Conservation (phyloP, 208 protist species). For the Kentomonas sorsogonicus region DNA sequence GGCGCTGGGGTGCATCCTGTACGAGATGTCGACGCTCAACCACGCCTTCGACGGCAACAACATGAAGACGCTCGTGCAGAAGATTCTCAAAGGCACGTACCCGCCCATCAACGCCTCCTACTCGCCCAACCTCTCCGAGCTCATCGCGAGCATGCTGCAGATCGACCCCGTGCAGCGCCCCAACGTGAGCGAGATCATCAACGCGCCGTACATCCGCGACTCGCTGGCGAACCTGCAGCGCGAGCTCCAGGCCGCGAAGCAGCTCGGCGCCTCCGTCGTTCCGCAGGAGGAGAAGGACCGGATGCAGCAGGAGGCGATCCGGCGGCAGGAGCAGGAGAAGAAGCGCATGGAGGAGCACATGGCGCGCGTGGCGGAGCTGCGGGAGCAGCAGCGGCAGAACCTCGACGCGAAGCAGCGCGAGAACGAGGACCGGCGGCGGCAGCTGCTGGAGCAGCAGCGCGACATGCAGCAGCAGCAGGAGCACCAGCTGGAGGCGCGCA, state of each 20-base stretch:
- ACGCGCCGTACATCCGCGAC: slow-evolving; percentile 72
- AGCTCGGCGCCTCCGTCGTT: slow-evolving; percentile 36
- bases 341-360: slow-evolving; percentile 45
- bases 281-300: slow-evolving; percentile 35
- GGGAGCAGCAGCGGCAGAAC: slow-evolving; percentile 38
- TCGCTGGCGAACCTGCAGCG: slow-evolving; percentile 53
- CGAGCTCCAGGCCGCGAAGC: slow-evolving; percentile 47
- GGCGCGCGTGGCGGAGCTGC: slow-evolving; percentile 26
- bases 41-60: slow-evolving; percentile 88
- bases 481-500: slow-evolving; percentile 31
- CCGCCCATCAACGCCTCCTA: slow-evolving; percentile 75
- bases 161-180: slow-evolving; percentile 75
- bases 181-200: slow-evolving; percentile 75
- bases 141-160: slow-evolving; percentile 83
- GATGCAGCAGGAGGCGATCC: slow-evolving; percentile 31
- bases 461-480: slow-evolving; percentile 49
- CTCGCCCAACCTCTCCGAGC: slow-evolving; percentile 57
- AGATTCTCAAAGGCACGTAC: slow-evolving; percentile 85
- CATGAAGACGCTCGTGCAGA: slow-evolving; percentile 87
- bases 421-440: slow-evolving; percentile 34
- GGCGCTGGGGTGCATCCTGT: slow-evolving; percentile 88
- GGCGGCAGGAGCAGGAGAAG: slow-evolving; percentile 43
- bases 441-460: slow-evolving; percentile 42
- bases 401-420: slow-evolving; percentile 54
- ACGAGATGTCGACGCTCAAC: slow-evolving; percentile 88